Conservation (phyloP, 768 basidiomycete genomes). For the Piloderma croceum region DNA sequence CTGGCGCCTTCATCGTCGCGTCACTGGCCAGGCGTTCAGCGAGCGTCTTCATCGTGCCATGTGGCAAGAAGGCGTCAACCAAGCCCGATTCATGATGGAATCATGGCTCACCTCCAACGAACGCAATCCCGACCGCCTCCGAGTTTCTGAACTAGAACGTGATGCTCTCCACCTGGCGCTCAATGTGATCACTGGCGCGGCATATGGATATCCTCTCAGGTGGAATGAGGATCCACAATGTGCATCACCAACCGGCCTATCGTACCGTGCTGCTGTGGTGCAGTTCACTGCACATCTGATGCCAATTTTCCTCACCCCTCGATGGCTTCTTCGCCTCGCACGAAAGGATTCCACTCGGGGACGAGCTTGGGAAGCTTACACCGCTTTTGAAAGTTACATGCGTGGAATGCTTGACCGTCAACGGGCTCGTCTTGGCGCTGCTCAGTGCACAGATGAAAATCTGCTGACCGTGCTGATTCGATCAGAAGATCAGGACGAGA, state of each 20-base stretch:
- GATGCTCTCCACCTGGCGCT: conserved; percentile 5
- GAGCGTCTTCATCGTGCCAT: conserved; percentile 9
- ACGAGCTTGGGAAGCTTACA: conserved; percentile 8
- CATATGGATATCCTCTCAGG: conserved; percentile 6
- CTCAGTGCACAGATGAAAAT: too few species aligned
- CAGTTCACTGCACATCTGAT: conserved; percentile 9
- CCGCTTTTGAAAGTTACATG: conserved; percentile 11
- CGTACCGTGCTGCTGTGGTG: conserved; percentile 7
- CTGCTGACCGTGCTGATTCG: conserved; percentile 7
- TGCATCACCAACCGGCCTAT: conserved; percentile 1
- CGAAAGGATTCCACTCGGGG: conserved; percentile 4
- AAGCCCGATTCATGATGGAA: conserved; percentile 5
- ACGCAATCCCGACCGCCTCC: too few species aligned
- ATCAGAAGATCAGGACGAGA: conserved; percentile 2
- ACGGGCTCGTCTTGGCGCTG: too few species aligned
- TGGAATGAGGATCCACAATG: conserved; percentile 5
- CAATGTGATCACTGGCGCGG: conserved; percentile 9
- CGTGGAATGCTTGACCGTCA: too few species aligned
- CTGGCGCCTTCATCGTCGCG: conserved; percentile 9
- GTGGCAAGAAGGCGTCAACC: conserved; percentile 4
- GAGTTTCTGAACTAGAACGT: neutral
- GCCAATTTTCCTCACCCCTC: conserved; percentile 10
- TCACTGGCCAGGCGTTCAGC: conserved; percentile 9
- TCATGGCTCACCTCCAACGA: conserved; percentile 1
- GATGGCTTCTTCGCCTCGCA: too few species aligned